phyloP scores from a whole-genome alignment of 2,329 filamentous ascomycete genomes.

The Trichoderma citrinoviride region DNA sequence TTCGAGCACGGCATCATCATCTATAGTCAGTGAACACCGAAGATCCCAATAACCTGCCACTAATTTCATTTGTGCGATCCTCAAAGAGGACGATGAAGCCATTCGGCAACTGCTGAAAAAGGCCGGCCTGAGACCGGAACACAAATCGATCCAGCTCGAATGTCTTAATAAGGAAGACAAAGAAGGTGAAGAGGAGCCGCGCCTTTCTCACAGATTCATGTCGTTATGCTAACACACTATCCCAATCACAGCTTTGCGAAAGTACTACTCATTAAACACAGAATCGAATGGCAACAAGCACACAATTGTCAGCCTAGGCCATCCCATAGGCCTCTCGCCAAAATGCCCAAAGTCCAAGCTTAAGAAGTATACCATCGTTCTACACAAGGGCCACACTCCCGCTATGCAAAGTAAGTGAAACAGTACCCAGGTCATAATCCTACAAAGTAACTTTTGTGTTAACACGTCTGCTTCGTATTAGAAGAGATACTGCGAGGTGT shows the following conservation, averaged over 20 bases:
- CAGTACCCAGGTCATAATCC: background rate
- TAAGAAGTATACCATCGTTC: conserved; percentile 1
- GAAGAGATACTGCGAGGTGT: conserved; percentile 19
- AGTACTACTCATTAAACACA: conserved; percentile 16
- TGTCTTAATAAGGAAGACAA: conserved; percentile 11
- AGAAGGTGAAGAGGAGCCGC: background rate
- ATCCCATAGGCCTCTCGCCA: conserved; percentile 6
- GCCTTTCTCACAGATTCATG: too few species aligned
- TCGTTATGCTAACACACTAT: background rate
- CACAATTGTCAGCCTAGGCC: conserved; percentile 16
- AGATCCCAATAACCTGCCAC: too few species aligned
- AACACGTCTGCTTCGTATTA: background rate
- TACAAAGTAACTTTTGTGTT: background rate
- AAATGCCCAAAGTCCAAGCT: conserved; percentile 8
- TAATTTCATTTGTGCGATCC: background rate
- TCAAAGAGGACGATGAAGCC: conserved; percentile 17
- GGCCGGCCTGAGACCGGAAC: conserved; percentile 1
- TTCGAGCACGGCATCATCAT: conserved; percentile 25
- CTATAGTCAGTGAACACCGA: conserved; percentile 12
- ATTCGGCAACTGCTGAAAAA: conserved; percentile 6
- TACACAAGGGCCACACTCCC: conserved; percentile 11
- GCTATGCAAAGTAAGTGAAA: conserved; percentile 20
- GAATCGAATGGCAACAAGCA: conserved; percentile 11
- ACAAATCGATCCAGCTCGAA: conserved; percentile 12
- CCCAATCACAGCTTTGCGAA: background rate